phyloP scores from a whole-genome alignment of 2,329 filamentous ascomycete species.

The Diaporthe amygdali region DNA sequence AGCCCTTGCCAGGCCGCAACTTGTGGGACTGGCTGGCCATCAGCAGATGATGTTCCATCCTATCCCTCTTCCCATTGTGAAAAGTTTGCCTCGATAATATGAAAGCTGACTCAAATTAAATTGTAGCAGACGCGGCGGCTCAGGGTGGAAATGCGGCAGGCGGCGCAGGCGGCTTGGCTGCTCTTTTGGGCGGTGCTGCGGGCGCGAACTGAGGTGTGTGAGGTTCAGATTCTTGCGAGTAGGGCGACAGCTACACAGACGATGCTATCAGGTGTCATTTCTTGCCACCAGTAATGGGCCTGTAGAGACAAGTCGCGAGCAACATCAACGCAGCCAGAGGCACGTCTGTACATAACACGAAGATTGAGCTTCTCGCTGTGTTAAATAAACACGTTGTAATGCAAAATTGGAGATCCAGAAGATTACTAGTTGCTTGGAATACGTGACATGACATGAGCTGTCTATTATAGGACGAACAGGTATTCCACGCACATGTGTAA shows the following conservation, averaged over 20 bases:
- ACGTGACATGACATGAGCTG: background rate
- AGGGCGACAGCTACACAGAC: background rate
- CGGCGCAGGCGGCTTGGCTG: background rate
- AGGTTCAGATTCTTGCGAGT: background rate
- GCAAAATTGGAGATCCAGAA: background rate
- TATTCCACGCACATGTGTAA: background rate
- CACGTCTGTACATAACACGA: background rate
- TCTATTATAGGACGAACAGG: background rate
- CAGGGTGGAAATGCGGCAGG: background rate
- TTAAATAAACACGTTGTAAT: slow-evolving; percentile 3
- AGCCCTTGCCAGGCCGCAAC: too few species aligned
- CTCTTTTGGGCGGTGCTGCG: background rate
- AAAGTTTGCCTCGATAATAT: too few species aligned
- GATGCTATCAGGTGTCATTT: background rate
- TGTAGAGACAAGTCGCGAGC: background rate
- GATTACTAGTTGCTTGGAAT: background rate
- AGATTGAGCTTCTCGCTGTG: background rate
- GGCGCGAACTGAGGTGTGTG: background rate
- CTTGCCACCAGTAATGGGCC: background rate
- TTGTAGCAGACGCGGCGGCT: background rate
- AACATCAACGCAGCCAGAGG: background rate
- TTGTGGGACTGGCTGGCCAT: too few species aligned
- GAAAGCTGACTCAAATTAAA: too few species aligned
- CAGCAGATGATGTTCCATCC: too few species aligned
- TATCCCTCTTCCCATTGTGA: too few species aligned